Evolutionary conservation across 1,139 yeast species (phyloP).

Genomic region (Barnettozyma hawaiiensis): DNA sequence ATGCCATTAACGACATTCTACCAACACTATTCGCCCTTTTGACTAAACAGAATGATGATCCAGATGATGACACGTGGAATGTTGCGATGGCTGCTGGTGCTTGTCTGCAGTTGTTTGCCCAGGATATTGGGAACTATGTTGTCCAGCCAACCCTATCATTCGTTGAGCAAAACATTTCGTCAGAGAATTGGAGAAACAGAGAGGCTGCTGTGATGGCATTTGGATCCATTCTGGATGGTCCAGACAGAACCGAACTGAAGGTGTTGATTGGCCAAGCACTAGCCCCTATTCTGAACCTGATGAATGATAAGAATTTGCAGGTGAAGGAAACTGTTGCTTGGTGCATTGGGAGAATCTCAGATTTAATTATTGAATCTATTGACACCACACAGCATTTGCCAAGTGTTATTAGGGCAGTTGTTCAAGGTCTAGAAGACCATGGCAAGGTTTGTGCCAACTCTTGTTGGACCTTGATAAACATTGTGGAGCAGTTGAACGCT

Average conservation of each 20-base stretch:
- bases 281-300: constrained; percentile 66
- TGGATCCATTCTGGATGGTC: constrained; percentile 95
- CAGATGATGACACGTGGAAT: constrained; percentile 93
- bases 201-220: constrained; percentile 99
- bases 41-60: constrained; percentile 86
- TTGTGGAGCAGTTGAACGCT: constrained; percentile 73
- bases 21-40: constrained; percentile 79
- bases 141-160: constrained; percentile 80
- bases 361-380: constrained; percentile 73
- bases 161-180: constrained; percentile 66
- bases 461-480: constrained; percentile 93
- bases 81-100: constrained; percentile 99
- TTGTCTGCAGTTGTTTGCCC: constrained; percentile 90
- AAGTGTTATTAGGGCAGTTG: constrained; percentile 62
- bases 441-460: constrained; percentile 92
- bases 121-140: constrained; percentile 78
- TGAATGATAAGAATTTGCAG: constrained; percentile 69
- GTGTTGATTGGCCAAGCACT: constrained; percentile 74
- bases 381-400: constrained; percentile 61
- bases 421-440: constrained; percentile 77
- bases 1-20: constrained; percentile 77
- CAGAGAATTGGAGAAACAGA: constrained; percentile 73
- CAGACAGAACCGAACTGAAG: constrained; percentile 67
- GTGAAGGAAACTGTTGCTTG: constrained; percentile 97
- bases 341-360: constrained; percentile 97